A percentile compares a stretch with the other conserved stretches of the same genome.
Conservation (phyloP, 1,284 basidiomycete genomes). For the Malassezia cuniculi region DNA sequence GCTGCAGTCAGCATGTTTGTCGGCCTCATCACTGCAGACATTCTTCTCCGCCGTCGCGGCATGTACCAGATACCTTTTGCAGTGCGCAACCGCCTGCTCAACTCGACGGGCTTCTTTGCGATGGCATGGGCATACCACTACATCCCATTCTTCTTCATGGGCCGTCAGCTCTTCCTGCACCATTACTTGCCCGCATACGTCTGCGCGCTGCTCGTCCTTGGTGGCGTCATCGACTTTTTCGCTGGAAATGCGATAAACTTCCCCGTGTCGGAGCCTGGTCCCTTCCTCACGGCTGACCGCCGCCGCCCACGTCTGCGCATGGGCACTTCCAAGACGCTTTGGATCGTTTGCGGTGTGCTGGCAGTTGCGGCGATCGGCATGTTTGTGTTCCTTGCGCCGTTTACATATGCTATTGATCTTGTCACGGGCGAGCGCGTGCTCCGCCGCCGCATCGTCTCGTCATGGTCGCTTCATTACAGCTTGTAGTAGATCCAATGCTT, state of each 20-base stretch:
- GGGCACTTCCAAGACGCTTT: constrained; percentile 10
- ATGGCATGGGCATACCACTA: constrained; percentile 91
- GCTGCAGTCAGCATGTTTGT: constrained; percentile 72
- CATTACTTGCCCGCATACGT: constrained; percentile 80
- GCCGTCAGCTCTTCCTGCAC: constrained; percentile 76
- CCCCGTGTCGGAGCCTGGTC: constrained; percentile 62
- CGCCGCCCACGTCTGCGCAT: constrained; percentile 13
- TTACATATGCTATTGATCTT: constrained; percentile 32
- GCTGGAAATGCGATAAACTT: constrained; percentile 61
- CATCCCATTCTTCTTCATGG: constrained; percentile 95
- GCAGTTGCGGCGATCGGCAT: constrained; percentile 5
- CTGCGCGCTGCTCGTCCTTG: constrained; percentile 77
- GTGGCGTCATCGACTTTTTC: constrained; percentile 80
- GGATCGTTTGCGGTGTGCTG: constrained; percentile 14
- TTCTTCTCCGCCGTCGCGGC: constrained; percentile 71
- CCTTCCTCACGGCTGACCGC: constrained; percentile 27
- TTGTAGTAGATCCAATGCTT: neutral
- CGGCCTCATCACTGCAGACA: constrained; percentile 76
- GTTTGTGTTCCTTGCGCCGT: constrained; percentile 31
- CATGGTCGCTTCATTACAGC: constrained; percentile 31
- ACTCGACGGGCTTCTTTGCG: constrained; percentile 88
- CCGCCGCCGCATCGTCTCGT: constrained; percentile 19
- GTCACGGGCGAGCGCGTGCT: constrained; percentile 20
- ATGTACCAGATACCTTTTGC: constrained; percentile 65
- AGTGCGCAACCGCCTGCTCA: constrained; percentile 76